These are phyloP conservation scores for Thozetella sp. DNA, from an alignment of 495 filamentous ascomycete genomes.

Conservation along the genomic window DNA sequence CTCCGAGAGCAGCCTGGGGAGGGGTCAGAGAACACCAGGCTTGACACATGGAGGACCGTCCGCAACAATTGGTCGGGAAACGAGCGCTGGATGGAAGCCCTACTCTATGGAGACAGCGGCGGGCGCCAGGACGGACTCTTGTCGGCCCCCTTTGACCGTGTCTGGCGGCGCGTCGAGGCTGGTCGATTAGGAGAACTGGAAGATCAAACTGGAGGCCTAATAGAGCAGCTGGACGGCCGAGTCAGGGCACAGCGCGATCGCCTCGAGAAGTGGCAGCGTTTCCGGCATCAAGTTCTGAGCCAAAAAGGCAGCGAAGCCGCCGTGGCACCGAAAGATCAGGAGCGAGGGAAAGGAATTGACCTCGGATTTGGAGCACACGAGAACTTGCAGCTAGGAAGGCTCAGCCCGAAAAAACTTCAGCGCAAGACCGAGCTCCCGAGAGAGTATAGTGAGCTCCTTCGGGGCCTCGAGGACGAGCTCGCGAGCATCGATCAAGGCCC, in stretches of 20 bases:
- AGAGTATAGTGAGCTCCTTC: conserved; percentile 45
- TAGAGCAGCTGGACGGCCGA: conserved; percentile 64
- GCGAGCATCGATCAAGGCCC: conserved; percentile 17
- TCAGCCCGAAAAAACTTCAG: conserved; percentile 25
- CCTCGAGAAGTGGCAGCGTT: conserved; percentile 72
- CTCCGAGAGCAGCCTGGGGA: conserved; percentile 21
- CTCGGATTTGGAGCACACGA: conserved; percentile 53
- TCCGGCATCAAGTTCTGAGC: conserved; percentile 52
- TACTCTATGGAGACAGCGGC: conserved; percentile 67
- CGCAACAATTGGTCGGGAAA: conserved; percentile 76
- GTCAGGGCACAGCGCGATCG: conserved; percentile 63
- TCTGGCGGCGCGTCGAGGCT: conserved; percentile 64
- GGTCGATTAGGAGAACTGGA: conserved; percentile 55
- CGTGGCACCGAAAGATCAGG: conserved; percentile 14
- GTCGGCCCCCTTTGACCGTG: conserved; percentile 61
- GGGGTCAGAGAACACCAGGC: conserved; percentile 33
- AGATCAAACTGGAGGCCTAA: conserved; percentile 41
- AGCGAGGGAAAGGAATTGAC: conserved; percentile 38
- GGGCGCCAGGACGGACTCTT: conserved; percentile 63
- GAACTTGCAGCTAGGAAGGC: conserved; percentile 26
- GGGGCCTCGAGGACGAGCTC: conserved; percentile 41
- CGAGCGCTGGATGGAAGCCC: conserved; percentile 64
- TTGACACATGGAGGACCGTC: conserved; percentile 51
- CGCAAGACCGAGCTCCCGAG: conserved; percentile 19
- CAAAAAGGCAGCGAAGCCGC: conserved; percentile 20